phyloP scores from a whole-genome alignment of 148 eudicot genomes.

The Rhododendron vialii region DNA sequence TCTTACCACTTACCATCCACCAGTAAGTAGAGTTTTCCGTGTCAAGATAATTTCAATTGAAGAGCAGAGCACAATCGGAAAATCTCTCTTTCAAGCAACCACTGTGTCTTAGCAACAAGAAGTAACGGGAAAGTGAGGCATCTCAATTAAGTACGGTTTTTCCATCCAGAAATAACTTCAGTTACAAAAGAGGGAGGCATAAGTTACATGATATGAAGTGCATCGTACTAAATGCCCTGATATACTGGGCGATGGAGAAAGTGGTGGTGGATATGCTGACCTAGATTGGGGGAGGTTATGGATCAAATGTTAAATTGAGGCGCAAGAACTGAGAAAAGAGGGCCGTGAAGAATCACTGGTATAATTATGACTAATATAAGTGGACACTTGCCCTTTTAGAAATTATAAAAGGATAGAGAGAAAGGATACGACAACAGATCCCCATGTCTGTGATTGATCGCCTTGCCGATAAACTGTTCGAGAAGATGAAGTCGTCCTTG shows the following conservation, averaged over 20 bases:
- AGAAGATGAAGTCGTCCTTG: not conserved
- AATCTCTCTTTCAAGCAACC: not conserved
- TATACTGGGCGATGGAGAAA: no score
- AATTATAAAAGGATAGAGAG: not conserved
- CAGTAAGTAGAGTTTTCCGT: not conserved
- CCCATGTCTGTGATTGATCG: not conserved
- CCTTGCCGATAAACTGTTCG: not conserved
- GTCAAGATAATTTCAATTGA: not conserved
- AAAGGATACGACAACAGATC: not conserved
- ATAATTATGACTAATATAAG: not conserved
- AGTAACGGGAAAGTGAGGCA: not conserved
- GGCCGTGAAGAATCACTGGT: not conserved
- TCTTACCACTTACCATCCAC: not conserved
- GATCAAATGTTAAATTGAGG: not conserved
- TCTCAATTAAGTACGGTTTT: not conserved
- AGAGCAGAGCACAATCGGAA: not conserved
- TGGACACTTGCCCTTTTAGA: not conserved
- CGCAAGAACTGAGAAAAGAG: not conserved
- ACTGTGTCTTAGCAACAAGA: not conserved
- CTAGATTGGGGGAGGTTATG: not conserved
- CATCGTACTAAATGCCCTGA: not conserved
- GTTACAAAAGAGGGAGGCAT: not conserved
- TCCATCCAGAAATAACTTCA: not conserved
- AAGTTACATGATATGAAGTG: not conserved
- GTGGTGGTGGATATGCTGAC: not conserved